Percentiles rank a stretch among this genome's conserved stretches.
These are phyloP conservation scores for Phaeosphaeria sp. DNA, from an alignment of 2,329 filamentous ascomycete species.

Conservation along the genomic window DNA sequence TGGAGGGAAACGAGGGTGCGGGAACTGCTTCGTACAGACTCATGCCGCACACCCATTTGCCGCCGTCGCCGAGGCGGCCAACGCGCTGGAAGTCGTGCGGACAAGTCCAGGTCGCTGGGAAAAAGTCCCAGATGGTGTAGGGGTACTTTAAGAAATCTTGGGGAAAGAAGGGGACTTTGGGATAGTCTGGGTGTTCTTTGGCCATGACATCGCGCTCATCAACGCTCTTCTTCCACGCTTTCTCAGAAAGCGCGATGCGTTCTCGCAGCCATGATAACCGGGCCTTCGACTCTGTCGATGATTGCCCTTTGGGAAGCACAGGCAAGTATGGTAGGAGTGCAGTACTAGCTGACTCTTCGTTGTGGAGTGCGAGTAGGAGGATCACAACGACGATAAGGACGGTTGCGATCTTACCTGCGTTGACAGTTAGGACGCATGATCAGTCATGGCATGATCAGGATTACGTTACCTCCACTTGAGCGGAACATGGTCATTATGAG, in stretches of 20 bases:
- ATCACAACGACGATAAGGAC: constrained; percentile 30
- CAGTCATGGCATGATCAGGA: not conserved
- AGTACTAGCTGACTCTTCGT: constrained; percentile 26
- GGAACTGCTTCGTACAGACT: constrained; percentile 38
- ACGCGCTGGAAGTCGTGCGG: constrained; percentile 43
- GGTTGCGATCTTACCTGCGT: constrained; percentile 27
- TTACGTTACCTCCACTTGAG: constrained; percentile 28
- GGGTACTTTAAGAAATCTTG: constrained; percentile 39
- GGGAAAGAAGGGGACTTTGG: constrained; percentile 40
- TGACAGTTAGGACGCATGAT: constrained; percentile 8
- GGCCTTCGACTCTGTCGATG: constrained; percentile 20
- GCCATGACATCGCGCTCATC: constrained; percentile 37
- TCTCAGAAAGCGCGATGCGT: constrained; percentile 38
- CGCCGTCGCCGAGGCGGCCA: constrained; percentile 40
- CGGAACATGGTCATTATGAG: constrained; percentile 19
- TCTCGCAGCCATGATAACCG: constrained; percentile 35
- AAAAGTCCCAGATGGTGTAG: constrained; percentile 44
- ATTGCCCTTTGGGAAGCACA: constrained; percentile 15
- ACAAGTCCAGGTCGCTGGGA: constrained; percentile 41
- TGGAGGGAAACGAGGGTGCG: constrained; percentile 15
- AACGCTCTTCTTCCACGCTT: constrained; percentile 38
- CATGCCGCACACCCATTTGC: constrained; percentile 46
- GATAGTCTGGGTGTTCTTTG: constrained; percentile 31
- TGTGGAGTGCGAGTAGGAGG: constrained; percentile 33
- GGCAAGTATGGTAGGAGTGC: constrained; percentile 34